Percentiles rank a stretch among this genome's conserved stretches.
phyloP scores from a whole-genome alignment of 129 eudicot species.

The Lactuca sativa region DNA sequence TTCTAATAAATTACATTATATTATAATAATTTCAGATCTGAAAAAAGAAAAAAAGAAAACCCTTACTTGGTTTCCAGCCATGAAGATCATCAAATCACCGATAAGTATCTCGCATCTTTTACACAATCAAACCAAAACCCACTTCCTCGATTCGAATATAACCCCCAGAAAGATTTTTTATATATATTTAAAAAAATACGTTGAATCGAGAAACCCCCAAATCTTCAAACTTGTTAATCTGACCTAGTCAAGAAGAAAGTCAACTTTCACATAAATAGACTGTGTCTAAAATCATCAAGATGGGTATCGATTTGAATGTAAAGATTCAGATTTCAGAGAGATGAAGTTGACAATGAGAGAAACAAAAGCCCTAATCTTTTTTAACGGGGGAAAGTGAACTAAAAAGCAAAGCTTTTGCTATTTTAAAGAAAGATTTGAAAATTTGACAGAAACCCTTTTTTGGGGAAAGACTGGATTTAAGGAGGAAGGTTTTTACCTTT shows the following conservation, averaged over 20 bases:
- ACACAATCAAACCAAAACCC: slow-evolving; percentile 35
- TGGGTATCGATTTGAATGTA: slow-evolving; percentile 18
- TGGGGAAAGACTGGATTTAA: slow-evolving; percentile 6
- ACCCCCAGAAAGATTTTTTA: background rate
- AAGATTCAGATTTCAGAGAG: slow-evolving; percentile 8
- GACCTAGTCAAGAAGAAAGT: slow-evolving; percentile 36
- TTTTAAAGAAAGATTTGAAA: slow-evolving; percentile 26
- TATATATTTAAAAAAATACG: background rate
- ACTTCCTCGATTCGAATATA: slow-evolving; percentile 16
- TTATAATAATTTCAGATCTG: slow-evolving; percentile 36
- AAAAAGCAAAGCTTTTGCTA: slow-evolving; percentile 27
- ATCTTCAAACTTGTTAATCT: slow-evolving; percentile 29
- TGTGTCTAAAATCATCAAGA: slow-evolving; percentile 4
- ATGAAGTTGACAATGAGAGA: slow-evolving; percentile 1
- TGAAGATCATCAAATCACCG: slow-evolving; percentile 30
- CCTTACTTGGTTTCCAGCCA: slow-evolving; percentile 35
- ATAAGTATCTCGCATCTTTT: slow-evolving; percentile 28
- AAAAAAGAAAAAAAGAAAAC: background rate
- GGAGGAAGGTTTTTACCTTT: slow-evolving; percentile 17
- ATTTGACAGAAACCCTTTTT: slow-evolving; percentile 31
- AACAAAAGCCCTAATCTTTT: slow-evolving; percentile 24
- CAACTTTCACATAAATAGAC: slow-evolving; percentile 21
- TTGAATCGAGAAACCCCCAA: slow-evolving; percentile 27
- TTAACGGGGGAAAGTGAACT: slow-evolving; percentile 20
- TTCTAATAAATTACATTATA: slow-evolving; percentile 17